A percentile compares a stretch with the other conserved stretches of the same genome.
These are phyloP conservation scores for Pythium sukuiense DNA, from an alignment of 352 stramenopile genomes.

Conservation along the genomic window DNA sequence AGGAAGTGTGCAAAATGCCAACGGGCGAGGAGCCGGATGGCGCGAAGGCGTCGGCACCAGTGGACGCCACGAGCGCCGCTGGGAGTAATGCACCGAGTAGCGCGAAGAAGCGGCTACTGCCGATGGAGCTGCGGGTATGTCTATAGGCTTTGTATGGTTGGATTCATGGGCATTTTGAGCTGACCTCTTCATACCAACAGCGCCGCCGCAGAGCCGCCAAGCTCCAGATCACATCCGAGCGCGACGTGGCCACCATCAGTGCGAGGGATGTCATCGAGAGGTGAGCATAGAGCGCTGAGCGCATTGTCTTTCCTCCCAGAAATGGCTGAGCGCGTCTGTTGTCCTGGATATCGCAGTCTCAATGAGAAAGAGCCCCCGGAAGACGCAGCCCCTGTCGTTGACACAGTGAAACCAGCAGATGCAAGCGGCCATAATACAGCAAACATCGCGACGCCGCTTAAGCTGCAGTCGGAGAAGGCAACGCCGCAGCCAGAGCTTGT, in stretches of 20 bases:
- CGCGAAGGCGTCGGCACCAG: not conserved
- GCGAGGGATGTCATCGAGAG: conserved; percentile 25
- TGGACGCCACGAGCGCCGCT: not conserved
- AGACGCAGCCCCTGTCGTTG: not conserved
- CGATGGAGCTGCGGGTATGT: conserved; percentile 71
- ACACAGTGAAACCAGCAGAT: not conserved
- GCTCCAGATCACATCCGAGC: conserved; percentile 36
- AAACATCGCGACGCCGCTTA: not conserved
- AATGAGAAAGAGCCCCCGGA: conserved; percentile 6
- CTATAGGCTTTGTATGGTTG: not conserved
- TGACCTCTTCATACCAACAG: conserved; percentile 26
- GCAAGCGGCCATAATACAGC: not conserved
- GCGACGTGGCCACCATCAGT: conserved; percentile 26
- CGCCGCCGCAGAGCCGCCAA: conserved; percentile 64
- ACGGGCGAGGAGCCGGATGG: not conserved
- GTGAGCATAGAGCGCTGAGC: too few species aligned
- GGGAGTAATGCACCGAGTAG: conserved; percentile 9
- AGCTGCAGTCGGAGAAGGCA: not conserved
- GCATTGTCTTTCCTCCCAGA: too few species aligned
- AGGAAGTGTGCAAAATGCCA: not conserved
- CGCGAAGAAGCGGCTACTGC: conserved; percentile 63
- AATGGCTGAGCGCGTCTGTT: too few species aligned
- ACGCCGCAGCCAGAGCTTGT: not conserved
- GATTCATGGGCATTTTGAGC: not conserved
- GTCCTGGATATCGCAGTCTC: conserved; percentile 1